These are phyloP conservation scores for Aquilaria sinensis DNA, from an alignment of 345 rosid species.

Conservation along the genomic window DNA sequence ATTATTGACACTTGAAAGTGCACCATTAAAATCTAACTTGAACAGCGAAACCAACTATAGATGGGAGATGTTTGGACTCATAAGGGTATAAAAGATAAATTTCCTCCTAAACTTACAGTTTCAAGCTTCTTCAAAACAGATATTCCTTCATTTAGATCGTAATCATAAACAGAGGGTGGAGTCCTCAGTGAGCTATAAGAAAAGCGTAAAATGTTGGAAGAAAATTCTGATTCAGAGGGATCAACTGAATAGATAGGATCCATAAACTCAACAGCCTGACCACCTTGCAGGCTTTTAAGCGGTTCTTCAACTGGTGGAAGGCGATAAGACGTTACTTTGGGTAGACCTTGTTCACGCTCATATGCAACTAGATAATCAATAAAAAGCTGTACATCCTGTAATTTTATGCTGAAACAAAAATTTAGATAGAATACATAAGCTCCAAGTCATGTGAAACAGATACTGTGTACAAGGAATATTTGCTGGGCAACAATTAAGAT, in stretches of 20 bases:
- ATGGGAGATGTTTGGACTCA: neutral
- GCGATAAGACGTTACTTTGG: slow-evolving; percentile 47
- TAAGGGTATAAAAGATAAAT: neutral
- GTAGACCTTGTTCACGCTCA: slow-evolving; percentile 80
- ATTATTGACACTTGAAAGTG: no score
- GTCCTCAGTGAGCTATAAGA: slow-evolving; percentile 78
- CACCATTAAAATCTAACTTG: neutral
- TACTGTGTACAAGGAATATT: neutral
- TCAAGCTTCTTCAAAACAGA: slow-evolving; percentile 80
- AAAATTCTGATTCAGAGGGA: slow-evolving; percentile 45
- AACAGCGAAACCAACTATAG: neutral
- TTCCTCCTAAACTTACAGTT: slow-evolving; percentile 41
- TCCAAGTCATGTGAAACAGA: slow-evolving; percentile 1
- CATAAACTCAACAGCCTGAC: slow-evolving; percentile 56
- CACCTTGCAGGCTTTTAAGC: slow-evolving; percentile 53
- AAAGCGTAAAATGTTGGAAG: slow-evolving; percentile 68
- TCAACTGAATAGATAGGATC: slow-evolving; percentile 68
- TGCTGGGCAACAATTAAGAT: neutral
- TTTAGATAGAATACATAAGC: slow-evolving; percentile 4
- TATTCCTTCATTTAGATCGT: slow-evolving; percentile 68
- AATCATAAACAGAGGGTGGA: slow-evolving; percentile 73
- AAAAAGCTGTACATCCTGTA: slow-evolving; percentile 73
- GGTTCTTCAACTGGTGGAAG: slow-evolving; percentile 75
- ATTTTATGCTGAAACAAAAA: slow-evolving; percentile 46
- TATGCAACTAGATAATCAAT: slow-evolving; percentile 64